Base-by-base conservation (phyloP, 129 eudicot genomes). In the Lactuca saligna region DNA sequence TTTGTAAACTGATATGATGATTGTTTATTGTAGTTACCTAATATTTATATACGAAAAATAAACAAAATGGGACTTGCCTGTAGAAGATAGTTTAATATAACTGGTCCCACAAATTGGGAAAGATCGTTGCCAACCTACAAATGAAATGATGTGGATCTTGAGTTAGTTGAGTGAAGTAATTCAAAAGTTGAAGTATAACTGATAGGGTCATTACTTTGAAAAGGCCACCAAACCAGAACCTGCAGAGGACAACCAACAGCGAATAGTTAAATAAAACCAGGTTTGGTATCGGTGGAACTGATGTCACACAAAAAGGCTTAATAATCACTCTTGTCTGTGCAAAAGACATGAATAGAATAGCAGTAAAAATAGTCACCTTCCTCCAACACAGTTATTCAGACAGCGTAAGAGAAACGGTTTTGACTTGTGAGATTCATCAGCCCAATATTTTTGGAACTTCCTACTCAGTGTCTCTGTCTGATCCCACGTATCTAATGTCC, bases 401-500 rank as follows among this genome's bases (percentile, higher is more conserved):
- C 92, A 87, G 44, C 92, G 83, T 75, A 91, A 57, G 54, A 91
- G 88, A 89, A 86, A 81, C 42, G 95, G 97, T 60, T 80, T 91
- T 56, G 85, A 71, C 78, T 67, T 91, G 53, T 73, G 75, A 32
- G 90, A 81, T 81, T 87, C 97, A 63, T 85, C 83, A 66, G 58
- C 75, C 97, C 97, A 91, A 63, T 86, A 85, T 13, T 68, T 75
- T 69, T 79, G 86, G 78, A 87, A 91, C 97, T 75, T 77, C 65
- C 67, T 83, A 75, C 81, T 80, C 67, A 92, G 79, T 70, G 82
- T 86, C 73, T 92, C 95, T 41, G 90, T 83, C 66, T 66, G 87
- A 76, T 92, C 98, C 98, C 98, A 92, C 64, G 91, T 79, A 63
- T 92, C 98, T 55, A 88, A 77, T 63, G 82, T 82, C 98, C 98